These are phyloP conservation scores for Gynandropsis gynandra DNA, from an alignment of 345 rosid species.

Conservation along the genomic window DNA sequence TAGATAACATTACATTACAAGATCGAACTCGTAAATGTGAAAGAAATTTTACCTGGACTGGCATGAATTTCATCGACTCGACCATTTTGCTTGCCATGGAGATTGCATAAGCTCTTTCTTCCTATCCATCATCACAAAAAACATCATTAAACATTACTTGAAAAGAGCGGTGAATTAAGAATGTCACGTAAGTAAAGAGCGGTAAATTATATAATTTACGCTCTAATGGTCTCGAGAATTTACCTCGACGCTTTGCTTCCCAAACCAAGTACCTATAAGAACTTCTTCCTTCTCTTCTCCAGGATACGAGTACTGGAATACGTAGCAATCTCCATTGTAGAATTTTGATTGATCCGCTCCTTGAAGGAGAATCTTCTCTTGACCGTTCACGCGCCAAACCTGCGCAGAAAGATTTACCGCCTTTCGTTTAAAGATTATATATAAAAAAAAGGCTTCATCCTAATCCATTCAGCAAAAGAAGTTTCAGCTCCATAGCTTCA, in stretches of 20 bases:
- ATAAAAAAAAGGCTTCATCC: too few relatives aligned
- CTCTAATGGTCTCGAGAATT: neutral
- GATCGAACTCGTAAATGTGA: conserved; percentile 2
- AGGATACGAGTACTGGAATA: conserved; percentile 88
- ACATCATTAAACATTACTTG: conserved; percentile 5
- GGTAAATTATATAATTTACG: neutral
- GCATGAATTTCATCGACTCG: conserved; percentile 77
- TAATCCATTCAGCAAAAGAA: too few relatives aligned
- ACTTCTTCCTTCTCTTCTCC: conserved; percentile 91
- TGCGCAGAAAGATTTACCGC: conserved; percentile 21
- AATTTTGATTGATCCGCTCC: conserved; percentile 82
- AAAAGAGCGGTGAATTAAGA: neutral
- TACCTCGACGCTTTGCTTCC: conserved; percentile 88
- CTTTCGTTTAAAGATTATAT: neutral
- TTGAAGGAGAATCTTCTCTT: conserved; percentile 65
- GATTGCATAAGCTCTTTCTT: conserved; percentile 70
- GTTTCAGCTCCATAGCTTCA: too few relatives aligned
- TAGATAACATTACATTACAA: conserved; percentile 1
- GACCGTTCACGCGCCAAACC: conserved; percentile 90
- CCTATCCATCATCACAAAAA: conserved; percentile 40
- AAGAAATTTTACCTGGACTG: conserved; percentile 63
- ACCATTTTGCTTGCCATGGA: conserved; percentile 81
- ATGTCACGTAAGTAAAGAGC: neutral
- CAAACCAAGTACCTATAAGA: conserved; percentile 92
- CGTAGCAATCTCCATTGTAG: conserved; percentile 86